These are phyloP conservation scores for Teratosphaeria epicoccoides DNA, from an alignment of 2,329 filamentous ascomycete genomes.

Conservation along the genomic window DNA sequence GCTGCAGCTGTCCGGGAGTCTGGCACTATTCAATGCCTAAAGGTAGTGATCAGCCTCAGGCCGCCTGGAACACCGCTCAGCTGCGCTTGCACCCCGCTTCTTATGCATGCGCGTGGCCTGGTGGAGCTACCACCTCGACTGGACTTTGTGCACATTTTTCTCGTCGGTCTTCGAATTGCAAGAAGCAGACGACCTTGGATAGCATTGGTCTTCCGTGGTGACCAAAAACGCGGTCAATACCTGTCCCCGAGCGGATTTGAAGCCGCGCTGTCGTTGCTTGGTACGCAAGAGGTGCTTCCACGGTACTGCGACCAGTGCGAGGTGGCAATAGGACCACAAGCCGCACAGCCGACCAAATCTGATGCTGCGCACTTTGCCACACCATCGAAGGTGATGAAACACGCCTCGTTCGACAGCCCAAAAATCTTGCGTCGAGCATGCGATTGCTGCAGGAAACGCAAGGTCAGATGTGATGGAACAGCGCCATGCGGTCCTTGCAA, in stretches of 20 bases:
- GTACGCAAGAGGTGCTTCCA: neutral
- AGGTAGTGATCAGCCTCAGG: neutral
- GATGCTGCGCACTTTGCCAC: neutral
- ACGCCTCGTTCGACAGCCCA: neutral
- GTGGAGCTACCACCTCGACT: neutral
- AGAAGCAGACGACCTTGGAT: too few species aligned
- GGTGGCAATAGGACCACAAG: neutral
- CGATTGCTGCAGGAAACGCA: conserved; percentile 28
- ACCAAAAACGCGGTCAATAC: neutral
- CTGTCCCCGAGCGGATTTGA: too few species aligned
- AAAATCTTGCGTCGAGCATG: conserved; percentile 24
- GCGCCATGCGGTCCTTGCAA: conserved; percentile 26
- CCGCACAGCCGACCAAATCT: neutral
- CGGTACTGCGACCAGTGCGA: neutral
- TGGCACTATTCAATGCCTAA: too few species aligned
- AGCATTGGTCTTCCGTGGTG: neutral
- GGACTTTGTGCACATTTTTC: neutral
- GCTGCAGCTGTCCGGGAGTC: neutral
- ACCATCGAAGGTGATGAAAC: neutral
- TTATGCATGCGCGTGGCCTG: too few species aligned
- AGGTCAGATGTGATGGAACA: conserved; percentile 26
- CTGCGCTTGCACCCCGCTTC: neutral
- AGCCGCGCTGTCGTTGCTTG: too few species aligned
- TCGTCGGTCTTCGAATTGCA: too few species aligned
- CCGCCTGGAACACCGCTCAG: neutral